Conservation (phyloP, 73 alveolate species). For the Paramecium primaurelia region DNA sequence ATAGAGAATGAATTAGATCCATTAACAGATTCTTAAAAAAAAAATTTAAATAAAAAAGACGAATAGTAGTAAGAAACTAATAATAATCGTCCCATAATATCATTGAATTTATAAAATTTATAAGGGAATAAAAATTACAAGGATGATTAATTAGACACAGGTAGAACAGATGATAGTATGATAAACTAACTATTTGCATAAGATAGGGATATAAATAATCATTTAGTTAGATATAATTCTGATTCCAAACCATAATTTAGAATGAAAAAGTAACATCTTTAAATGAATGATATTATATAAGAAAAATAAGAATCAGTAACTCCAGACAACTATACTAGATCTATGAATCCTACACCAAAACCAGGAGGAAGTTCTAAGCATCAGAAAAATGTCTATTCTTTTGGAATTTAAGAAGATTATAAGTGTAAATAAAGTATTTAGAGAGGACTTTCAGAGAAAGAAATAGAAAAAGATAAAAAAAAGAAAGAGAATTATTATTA, state of each 20-base stretch:
- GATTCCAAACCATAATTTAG: neutral
- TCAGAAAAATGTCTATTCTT: neutral
- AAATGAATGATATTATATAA: neutral
- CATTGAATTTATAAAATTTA: neutral
- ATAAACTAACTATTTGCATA: neutral
- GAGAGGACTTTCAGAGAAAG: neutral
- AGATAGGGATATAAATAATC: neutral
- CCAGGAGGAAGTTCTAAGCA: neutral
- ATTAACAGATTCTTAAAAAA: neutral
- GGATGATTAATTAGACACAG: neutral
- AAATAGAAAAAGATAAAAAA: neutral
- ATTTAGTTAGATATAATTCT: neutral
- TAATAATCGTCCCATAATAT: neutral
- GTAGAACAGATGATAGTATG: neutral
- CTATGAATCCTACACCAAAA: neutral
- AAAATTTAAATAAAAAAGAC: neutral
- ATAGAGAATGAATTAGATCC: neutral
- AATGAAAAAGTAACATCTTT: neutral
- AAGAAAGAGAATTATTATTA: neutral
- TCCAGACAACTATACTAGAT: neutral
- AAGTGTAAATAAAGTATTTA: neutral
- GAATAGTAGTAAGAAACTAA: neutral
- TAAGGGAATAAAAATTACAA: neutral
- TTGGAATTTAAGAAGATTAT: neutral
- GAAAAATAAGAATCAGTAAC: neutral